These are phyloP conservation scores for Wickerhamiella azymoides DNA, from an alignment of 805 yeast genomes.

Conservation along the genomic window DNA sequence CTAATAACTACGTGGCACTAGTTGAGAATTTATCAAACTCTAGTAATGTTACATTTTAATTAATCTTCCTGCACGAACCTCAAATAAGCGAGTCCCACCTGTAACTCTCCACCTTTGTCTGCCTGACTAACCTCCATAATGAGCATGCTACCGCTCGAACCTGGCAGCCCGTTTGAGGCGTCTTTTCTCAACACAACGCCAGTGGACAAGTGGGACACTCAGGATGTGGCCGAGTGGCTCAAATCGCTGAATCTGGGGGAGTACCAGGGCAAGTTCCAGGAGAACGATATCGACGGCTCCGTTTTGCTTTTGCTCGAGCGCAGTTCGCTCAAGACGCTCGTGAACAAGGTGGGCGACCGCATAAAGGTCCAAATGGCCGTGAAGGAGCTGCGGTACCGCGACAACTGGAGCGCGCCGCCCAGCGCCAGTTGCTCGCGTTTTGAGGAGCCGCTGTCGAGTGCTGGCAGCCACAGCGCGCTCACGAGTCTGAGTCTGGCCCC, in stretches of 20 bases:
- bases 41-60: no score
- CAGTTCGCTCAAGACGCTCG: constrained; percentile 53
- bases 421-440: neutral
- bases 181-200: constrained; percentile 11
- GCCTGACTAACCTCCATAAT: neutral
- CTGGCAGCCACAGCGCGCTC: neutral
- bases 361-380: constrained; percentile 51
- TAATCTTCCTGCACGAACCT: no score
- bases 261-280: constrained; percentile 21
- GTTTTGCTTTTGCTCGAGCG: constrained; percentile 48
- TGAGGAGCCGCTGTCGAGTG: neutral
- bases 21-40: no score
- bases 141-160: constrained; percentile 19
- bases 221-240: constrained; percentile 24
- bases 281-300: constrained; percentile 43
- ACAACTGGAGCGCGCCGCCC: neutral
- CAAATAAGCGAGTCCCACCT: no score
- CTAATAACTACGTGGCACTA: no score
- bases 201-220: constrained; percentile 20
- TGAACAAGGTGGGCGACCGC: constrained; percentile 72
- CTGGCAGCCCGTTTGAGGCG: constrained; percentile 20
- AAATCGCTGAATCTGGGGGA: constrained; percentile 20
- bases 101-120: no score
- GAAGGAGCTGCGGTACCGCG: constrained; percentile 24
- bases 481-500: neutral